Evolutionary conservation across 164 flowering plant genomes (phyloP).

Genomic region (Umbellularia californica): DNA sequence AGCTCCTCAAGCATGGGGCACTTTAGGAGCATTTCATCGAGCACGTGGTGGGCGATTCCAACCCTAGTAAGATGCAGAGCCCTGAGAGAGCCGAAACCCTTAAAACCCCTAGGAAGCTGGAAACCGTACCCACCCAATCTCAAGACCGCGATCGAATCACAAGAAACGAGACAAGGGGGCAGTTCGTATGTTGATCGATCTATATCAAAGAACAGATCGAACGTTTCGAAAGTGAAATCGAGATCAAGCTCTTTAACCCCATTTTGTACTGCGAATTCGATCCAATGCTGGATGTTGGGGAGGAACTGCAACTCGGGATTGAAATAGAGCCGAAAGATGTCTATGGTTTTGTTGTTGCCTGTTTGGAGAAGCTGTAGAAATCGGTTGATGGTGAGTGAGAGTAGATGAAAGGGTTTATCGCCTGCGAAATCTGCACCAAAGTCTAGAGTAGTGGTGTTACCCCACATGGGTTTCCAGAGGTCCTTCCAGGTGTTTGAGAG

Average conservation of each 20-base stretch:
- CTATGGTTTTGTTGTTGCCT: background rate
- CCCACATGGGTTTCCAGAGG: background rate
- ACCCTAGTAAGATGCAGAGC: background rate
- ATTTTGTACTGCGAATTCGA: background rate
- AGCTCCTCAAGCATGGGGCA: conserved; percentile 2
- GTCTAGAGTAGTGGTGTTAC: background rate
- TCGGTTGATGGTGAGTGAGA: background rate
- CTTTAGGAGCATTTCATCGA: background rate
- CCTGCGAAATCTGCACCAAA: background rate
- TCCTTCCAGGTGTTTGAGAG: conserved; percentile 11
- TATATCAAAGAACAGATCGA: too few relatives aligned
- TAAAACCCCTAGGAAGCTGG: background rate
- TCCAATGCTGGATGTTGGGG: background rate
- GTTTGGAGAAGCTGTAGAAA: conserved; percentile 2
- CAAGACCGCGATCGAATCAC: background rate
- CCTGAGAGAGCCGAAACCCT: conserved; percentile 1
- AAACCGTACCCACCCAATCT: background rate
- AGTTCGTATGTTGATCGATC: background rate
- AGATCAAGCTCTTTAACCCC: conserved; percentile 7
- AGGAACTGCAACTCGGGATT: background rate
- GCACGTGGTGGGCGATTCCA: background rate
- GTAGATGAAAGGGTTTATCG: background rate
- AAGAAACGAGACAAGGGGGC: conserved; percentile 2
- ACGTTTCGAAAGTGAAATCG: background rate
- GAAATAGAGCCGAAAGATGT: background rate